Evolutionary conservation across 306 rosid genomes (phyloP), one percentile per base, ranked within the genome.

Genomic region (Echinosophora koreensis): DNA sequence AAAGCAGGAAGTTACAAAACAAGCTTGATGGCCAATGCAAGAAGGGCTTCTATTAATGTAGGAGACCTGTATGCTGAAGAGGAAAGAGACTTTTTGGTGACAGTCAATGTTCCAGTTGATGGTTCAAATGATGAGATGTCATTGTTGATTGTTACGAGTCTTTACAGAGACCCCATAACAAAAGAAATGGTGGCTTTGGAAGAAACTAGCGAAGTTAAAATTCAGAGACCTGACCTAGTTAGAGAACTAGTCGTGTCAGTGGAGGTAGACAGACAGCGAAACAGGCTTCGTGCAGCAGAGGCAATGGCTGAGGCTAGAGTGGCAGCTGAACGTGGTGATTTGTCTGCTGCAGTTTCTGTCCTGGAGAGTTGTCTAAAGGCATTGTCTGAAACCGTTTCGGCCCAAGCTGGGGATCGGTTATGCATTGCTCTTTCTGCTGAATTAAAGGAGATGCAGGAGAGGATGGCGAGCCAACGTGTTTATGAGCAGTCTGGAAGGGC

Each of bases 401-500:
- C 94, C 4, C 83, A 14, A 80, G 86, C 90, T 0, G 88, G 89
- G 12, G 99, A 95, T 70, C 74, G 85, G 42, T 84, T 92, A 57
- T 89, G 90, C 38, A 73, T 71, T 16, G 85, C 91, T 9, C 97
- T 95, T 69, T 83, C 89, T 4, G 92, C 92, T 0, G 99, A 95
- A 78, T 82, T 95, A 63, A 92, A 87, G 85, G 97, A 95, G 84
- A 95, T 95, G 97, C 91, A 92, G 54, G 97, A 88, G 13, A 92
- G 99, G 83, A 95, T 95, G 97, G 94, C 91, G 0, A 93, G 77
- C 77, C 93, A 82, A 2, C 96, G 85, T 0, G 85, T 89, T 17
- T 95, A 95, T 2, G 96, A 95, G 88, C 89, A 92, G n/a, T 89
- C 99, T 0, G 99, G 99, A 77, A 85, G 99, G 83, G 99, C 99